A percentile compares a stretch with the other conserved stretches of the same genome.
These are phyloP conservation scores for Xylaria sp. DNA, from an alignment of 2,329 filamentous ascomycete species.

Conservation along the genomic window DNA sequence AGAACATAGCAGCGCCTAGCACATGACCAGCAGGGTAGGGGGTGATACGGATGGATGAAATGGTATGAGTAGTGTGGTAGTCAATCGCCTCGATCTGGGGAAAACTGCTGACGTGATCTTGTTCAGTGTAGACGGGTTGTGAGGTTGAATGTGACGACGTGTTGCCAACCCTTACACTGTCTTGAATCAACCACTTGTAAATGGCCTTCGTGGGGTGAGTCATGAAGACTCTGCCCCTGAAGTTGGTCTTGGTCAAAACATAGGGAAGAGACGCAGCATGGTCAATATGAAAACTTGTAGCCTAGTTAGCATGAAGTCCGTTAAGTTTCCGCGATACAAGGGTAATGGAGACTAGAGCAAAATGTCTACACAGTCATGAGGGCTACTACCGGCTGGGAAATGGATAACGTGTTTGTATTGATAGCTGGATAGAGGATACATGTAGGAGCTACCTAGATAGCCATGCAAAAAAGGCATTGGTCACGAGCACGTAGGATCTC, in stretches of 20 bases:
- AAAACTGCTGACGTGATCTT: slow-evolving; percentile 93
- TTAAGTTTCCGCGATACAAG: slow-evolving; percentile 1
- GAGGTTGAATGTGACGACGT: slow-evolving; percentile 71
- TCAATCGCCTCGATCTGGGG: slow-evolving; percentile 96
- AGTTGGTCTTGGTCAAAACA: slow-evolving; percentile 97
- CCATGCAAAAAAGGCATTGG: slow-evolving; percentile 31
- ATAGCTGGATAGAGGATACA: slow-evolving; percentile 52
- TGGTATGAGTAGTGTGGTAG: slow-evolving; percentile 97
- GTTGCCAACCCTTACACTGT: slow-evolving; percentile 90
- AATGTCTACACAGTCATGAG: slow-evolving; percentile 43
- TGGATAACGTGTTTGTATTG: slow-evolving; percentile 57
- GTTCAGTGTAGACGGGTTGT: slow-evolving; percentile 90
- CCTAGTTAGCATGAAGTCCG: slow-evolving; percentile 41
- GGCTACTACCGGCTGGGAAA: slow-evolving; percentile 45
- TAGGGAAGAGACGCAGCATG: slow-evolving; percentile 99
- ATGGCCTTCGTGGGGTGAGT: slow-evolving; percentile 99
- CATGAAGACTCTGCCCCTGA: slow-evolving; percentile 97
- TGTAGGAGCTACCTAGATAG: slow-evolving; percentile 33
- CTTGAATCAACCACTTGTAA: slow-evolving; percentile 99
- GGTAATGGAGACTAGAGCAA: slow-evolving; percentile 17
- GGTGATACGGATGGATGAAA: slow-evolving; percentile 95
- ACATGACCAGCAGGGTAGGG: slow-evolving; percentile 98
- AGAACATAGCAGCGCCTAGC: slow-evolving; percentile 97
- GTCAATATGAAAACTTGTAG: slow-evolving; percentile 90
- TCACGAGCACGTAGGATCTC: slow-evolving; percentile 25